phyloP scores from a whole-genome alignment of 2,329 filamentous ascomycete genomes.

The Rhytidhysteron rufulum region DNA sequence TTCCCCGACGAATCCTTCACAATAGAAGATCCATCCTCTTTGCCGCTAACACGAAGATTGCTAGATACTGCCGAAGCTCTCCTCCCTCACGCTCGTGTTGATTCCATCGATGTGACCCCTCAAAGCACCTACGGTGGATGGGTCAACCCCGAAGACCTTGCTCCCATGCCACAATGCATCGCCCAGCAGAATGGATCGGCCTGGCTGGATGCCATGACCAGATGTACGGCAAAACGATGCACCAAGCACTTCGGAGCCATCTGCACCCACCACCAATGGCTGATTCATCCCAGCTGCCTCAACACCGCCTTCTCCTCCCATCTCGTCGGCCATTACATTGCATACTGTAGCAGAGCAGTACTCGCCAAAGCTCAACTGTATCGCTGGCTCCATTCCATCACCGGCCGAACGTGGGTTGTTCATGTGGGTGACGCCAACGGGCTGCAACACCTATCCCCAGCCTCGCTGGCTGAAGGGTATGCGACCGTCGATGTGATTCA shows the following conservation, averaged over 20 bases:
- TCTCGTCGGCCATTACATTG: constrained; percentile 19
- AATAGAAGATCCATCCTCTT: constrained; percentile 1
- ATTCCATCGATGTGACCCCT: constrained; percentile 7
- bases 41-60: constrained; percentile 4
- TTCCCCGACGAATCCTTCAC: no score
- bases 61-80: constrained; percentile 4
- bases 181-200: constrained; percentile 28
- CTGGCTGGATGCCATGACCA: constrained; percentile 30
- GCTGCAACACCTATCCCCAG: constrained; percentile 21
- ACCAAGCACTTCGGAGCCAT: constrained; percentile 28
- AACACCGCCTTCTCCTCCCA: constrained; percentile 24
- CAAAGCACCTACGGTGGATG: constrained; percentile 21
- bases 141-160: constrained; percentile 33
- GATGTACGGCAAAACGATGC: constrained; percentile 25
- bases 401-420: constrained; percentile 31
- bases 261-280: constrained; percentile 31
- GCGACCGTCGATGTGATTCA: constrained; percentile 14
- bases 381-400: constrained; percentile 21
- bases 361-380: constrained; percentile 31
- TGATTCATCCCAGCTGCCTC: constrained; percentile 30
- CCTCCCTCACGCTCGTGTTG: constrained; percentile 1
- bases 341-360: constrained; percentile 27
- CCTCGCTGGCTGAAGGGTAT: constrained; percentile 23
- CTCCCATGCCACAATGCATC: constrained; percentile 33
- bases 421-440: constrained; percentile 26